A percentile compares a stretch with the other conserved stretches of the same genome.
These are phyloP conservation scores for Clonostachys chloroleuca DNA, from an alignment of 2,329 filamentous ascomycete genomes.

Conservation along the genomic window DNA sequence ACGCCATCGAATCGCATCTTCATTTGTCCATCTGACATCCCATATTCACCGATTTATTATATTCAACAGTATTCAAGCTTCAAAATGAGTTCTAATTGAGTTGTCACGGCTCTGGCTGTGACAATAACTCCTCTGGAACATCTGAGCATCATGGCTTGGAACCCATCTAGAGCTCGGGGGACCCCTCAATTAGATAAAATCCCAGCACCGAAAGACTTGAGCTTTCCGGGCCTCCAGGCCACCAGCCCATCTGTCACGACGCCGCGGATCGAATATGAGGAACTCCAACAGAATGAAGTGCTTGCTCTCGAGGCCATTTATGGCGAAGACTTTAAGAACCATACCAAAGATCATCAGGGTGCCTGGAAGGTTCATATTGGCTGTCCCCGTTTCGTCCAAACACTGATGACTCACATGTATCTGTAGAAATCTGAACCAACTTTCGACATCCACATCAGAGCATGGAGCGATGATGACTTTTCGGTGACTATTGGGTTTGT, in stretches of 20 bases:
- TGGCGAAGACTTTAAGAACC: slow-evolving; percentile 78
- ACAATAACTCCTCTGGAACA: slow-evolving; percentile 21
- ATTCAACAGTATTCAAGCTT: slow-evolving; percentile 3
- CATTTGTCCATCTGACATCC: neutral
- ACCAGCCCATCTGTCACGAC: slow-evolving; percentile 28
- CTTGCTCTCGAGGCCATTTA: slow-evolving; percentile 85
- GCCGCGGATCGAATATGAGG: slow-evolving; percentile 64
- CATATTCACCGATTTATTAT: neutral
- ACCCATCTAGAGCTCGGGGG: slow-evolving; percentile 40
- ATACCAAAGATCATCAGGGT: slow-evolving; percentile 57
- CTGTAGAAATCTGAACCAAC: slow-evolving; percentile 71
- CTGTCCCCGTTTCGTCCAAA: too few relatives aligned
- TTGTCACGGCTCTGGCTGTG: slow-evolving; percentile 51
- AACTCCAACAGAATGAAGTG: slow-evolving; percentile 84
- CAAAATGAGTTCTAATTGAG: slow-evolving; percentile 43
- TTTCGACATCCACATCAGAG: slow-evolving; percentile 76
- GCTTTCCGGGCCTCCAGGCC: slow-evolving; percentile 45
- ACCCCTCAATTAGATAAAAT: slow-evolving; percentile 30
- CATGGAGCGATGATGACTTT: slow-evolving; percentile 68
- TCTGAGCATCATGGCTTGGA: slow-evolving; percentile 46
- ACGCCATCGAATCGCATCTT: neutral
- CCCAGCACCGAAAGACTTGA: slow-evolving; percentile 39
- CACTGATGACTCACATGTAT: slow-evolving; percentile 5
- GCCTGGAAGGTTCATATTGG: slow-evolving; percentile 68
- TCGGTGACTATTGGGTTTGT: slow-evolving; percentile 70